Evolutionary conservation across 2,329 filamentous ascomycete species (phyloP).

Genomic region (Samsoniella hepiali): DNA sequence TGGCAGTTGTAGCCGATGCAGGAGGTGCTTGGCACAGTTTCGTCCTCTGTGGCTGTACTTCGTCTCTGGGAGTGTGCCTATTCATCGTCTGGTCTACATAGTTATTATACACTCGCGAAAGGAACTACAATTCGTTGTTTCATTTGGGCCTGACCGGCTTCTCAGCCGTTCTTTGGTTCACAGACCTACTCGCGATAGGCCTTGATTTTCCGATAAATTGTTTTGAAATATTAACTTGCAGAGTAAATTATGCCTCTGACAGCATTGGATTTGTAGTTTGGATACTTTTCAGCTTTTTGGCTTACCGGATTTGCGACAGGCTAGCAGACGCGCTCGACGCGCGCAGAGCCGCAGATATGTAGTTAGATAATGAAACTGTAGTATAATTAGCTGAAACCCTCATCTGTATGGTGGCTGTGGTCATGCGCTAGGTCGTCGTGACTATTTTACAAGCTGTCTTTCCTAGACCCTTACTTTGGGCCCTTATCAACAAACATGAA

Average conservation of each 20-base stretch:
- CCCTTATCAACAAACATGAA: too few species aligned
- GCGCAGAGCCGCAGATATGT: neutral
- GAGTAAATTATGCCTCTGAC: neutral
- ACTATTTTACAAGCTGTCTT: neutral
- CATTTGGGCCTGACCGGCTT: too few species aligned
- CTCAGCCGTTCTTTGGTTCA: neutral
- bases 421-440: neutral
- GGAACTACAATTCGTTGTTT: too few species aligned
- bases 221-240: neutral
- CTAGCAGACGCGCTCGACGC: neutral
- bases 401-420: neutral
- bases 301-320: neutral
- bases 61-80: too few species aligned
- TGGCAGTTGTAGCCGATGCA: too few species aligned
- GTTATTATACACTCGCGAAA: too few species aligned
- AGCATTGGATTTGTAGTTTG: neutral
- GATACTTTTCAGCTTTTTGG: neutral
- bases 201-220: neutral
- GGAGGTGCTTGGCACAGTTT: too few species aligned
- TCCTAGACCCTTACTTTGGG: too few species aligned
- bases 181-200: neutral
- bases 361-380: neutral
- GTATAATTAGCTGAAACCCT: neutral
- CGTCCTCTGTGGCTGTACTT: too few species aligned
- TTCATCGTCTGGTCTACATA: too few species aligned